A percentile compares a stretch with the other conserved stretches of the same genome.
Conservation (phyloP, 257 asterid genomes). For the Gynochthodes officinalis region DNA sequence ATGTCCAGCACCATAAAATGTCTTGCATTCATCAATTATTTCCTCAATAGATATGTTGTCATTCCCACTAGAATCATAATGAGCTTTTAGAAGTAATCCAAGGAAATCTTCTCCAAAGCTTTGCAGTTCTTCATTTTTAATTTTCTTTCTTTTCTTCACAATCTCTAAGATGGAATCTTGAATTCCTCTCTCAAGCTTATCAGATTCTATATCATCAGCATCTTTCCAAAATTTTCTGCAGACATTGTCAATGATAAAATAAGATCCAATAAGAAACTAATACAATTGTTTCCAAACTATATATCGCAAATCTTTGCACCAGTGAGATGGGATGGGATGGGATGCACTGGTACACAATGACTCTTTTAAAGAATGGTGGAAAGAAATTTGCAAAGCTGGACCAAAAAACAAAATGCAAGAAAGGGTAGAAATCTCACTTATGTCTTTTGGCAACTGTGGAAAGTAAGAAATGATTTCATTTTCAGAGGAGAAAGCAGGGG, state of each 20-base stretch:
- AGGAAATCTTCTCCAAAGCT: constrained; percentile 43
- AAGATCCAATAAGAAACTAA: not conserved
- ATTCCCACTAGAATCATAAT: constrained; percentile 20
- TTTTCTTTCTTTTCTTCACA: constrained; percentile 29
- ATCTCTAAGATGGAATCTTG: constrained; percentile 28
- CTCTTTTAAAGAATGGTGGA: too few relatives aligned
- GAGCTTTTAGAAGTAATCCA: constrained; percentile 38
- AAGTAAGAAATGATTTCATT: too few relatives aligned
- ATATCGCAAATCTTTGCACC: too few relatives aligned
- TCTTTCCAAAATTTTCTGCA: not conserved
- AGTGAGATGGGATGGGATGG: too few relatives aligned
- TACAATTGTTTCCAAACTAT: too few relatives aligned
- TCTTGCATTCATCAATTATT: constrained; percentile 50
- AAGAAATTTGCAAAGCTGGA: too few relatives aligned
- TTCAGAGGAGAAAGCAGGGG: too few relatives aligned
- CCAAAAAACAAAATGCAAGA: too few relatives aligned
- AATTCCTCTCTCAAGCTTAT: constrained; percentile 30
- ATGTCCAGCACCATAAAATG: constrained; percentile 52
- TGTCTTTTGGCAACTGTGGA: too few relatives aligned
- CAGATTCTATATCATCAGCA: constrained; percentile 36
- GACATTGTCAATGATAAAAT: not conserved
- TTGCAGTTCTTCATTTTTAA: constrained; percentile 16
- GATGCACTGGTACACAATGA: too few relatives aligned
- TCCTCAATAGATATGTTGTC: constrained; percentile 33
- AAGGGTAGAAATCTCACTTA: too few relatives aligned